These are phyloP conservation scores for Cyberlindnera xylosilytica DNA, from an alignment of 805 yeast species.

Conservation along the genomic window DNA sequence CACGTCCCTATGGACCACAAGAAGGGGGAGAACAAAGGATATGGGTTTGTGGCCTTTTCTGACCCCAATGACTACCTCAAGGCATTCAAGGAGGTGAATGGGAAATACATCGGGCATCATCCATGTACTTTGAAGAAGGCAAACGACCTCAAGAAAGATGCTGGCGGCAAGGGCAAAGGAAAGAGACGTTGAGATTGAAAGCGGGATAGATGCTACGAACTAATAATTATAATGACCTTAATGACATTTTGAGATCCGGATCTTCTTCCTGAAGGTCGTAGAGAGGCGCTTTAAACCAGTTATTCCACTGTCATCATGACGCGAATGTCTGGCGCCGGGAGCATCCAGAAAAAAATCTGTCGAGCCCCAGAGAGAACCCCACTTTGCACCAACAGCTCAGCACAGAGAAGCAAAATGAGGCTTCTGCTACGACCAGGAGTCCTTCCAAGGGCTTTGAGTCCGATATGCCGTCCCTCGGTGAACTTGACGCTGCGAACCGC, in stretches of 20 bases:
- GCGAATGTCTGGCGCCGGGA: too few species aligned
- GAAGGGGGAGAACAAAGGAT: slow-evolving; percentile 50
- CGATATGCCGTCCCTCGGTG: not conserved
- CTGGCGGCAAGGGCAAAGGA: not conserved
- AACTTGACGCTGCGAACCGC: not conserved
- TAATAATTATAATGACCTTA: not conserved
- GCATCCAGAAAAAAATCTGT: too few species aligned
- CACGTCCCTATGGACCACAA: slow-evolving; percentile 53
- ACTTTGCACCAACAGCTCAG: too few species aligned
- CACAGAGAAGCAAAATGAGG: not conserved
- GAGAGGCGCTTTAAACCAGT: too few species aligned
- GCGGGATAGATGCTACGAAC: not conserved
- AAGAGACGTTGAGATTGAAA: not conserved
- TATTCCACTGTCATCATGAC: too few species aligned
- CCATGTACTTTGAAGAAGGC: slow-evolving; percentile 72
- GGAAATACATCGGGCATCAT: slow-evolving; percentile 70
- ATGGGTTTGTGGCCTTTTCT: slow-evolving; percentile 69
- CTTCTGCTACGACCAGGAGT: not conserved
- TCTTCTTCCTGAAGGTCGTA: too few species aligned
- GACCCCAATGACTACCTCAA: slow-evolving; percentile 62
- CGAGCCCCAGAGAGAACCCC: too few species aligned
- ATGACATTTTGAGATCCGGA: too few species aligned
- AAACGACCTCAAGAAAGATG: slow-evolving; percentile 31
- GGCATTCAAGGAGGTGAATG: slow-evolving; percentile 75
- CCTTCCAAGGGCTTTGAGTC: not conserved